These are phyloP conservation scores for Colletotrichum euphorbiae DNA, from an alignment of 2,329 filamentous ascomycete species.

Conservation along the genomic window DNA sequence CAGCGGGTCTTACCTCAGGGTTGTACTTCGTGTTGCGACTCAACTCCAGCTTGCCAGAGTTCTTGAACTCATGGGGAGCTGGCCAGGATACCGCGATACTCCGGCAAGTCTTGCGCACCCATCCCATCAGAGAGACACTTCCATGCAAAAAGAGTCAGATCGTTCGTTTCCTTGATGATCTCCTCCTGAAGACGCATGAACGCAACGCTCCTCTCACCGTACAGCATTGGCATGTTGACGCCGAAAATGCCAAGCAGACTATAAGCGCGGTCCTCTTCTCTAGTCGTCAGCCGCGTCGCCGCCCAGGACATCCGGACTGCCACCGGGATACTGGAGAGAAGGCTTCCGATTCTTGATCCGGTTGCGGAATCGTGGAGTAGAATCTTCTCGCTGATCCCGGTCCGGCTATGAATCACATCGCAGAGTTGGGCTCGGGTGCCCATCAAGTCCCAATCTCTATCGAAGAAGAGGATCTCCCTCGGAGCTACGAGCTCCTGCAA, in stretches of 20 bases:
- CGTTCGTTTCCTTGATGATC: constrained; percentile 15
- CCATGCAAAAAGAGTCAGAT: constrained; percentile 23
- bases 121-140: neutral
- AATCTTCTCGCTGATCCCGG: neutral
- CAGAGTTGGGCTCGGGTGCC: neutral
- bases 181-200: constrained; percentile 42
- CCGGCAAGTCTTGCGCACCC: neutral
- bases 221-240: constrained; percentile 45
- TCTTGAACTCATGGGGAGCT: neutral
- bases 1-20: neutral
- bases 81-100: constrained; percentile 1
- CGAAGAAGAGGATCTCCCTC: neutral
- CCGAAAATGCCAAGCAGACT: constrained; percentile 45
- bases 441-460: neutral
- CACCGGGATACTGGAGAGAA: neutral
- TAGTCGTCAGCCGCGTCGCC: constrained; percentile 41
- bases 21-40: neutral
- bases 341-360: neutral
- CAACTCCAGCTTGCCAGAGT: neutral
- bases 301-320: constrained; percentile 45
- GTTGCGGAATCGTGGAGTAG: neutral
- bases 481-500: constrained; percentile 23
- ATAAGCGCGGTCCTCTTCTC: constrained; percentile 44
- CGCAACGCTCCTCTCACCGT: constrained; percentile 44
- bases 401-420: neutral